phyloP scores from a whole-genome alignment of 495 filamentous ascomycete species.

The Aspergillus hancockii region DNA sequence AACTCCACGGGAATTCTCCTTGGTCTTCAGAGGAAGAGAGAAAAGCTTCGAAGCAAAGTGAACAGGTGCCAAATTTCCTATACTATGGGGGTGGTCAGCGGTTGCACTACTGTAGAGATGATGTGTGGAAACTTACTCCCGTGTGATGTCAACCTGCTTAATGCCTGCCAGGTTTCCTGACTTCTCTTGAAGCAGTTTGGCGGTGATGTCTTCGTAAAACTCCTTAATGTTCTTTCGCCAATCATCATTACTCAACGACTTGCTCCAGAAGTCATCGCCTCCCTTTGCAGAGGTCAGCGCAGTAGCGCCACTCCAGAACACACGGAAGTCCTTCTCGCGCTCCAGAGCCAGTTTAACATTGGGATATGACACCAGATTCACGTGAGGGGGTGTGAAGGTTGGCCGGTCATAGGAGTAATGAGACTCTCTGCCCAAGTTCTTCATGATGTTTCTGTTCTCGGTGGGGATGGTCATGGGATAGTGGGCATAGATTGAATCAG shows the following conservation, averaged over 20 bases:
- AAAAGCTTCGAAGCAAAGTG: constrained; percentile 74
- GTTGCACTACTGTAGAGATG: background rate
- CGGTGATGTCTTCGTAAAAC: constrained; percentile 62
- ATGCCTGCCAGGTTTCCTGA: constrained; percentile 57
- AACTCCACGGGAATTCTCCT: constrained; percentile 64
- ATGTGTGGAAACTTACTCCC: constrained; percentile 51
- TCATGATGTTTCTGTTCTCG: constrained; percentile 75
- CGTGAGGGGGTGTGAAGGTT: constrained; percentile 45
- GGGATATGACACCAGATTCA: constrained; percentile 60
- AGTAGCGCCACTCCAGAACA: constrained; percentile 60
- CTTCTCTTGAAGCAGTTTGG: constrained; percentile 63
- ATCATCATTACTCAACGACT: constrained; percentile 46
- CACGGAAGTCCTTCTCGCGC: constrained; percentile 62
- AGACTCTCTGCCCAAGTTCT: constrained; percentile 65
- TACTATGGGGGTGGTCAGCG: constrained; percentile 25
- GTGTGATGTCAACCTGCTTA: constrained; percentile 74
- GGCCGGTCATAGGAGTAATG: constrained; percentile 74
- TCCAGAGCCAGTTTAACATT: constrained; percentile 65
- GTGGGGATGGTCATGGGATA: constrained; percentile 79
- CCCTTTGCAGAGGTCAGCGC: constrained; percentile 55
- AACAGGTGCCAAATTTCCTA: constrained; percentile 71
- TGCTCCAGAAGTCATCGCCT: constrained; percentile 55
- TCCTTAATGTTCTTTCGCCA: constrained; percentile 54
- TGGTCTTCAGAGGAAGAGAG: constrained; percentile 71
- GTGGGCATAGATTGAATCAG: constrained; percentile 83